Evolutionary conservation across 306 rosid species (phyloP).

Genomic region (Vigna angularis): DNA sequence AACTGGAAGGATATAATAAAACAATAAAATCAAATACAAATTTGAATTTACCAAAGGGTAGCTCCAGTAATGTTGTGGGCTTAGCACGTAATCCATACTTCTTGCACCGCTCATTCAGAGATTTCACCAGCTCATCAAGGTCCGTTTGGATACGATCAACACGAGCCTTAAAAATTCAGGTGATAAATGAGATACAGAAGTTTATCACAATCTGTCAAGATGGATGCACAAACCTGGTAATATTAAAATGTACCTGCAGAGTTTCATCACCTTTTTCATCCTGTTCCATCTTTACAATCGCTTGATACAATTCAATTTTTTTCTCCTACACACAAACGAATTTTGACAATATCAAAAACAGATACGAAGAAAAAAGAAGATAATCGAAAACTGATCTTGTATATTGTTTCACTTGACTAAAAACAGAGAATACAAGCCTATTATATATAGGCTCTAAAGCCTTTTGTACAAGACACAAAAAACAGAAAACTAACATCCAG

Average conservation of each 20-base stretch:
- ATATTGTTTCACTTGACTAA: no score
- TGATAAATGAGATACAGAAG: conserved; percentile 39
- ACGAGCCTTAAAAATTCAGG: conserved; percentile 65
- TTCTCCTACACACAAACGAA: conserved; percentile 65
- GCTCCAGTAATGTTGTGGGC: conserved; percentile 85
- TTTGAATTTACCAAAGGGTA: conserved; percentile 87
- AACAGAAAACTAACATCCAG: no score
- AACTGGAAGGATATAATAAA: conserved; percentile 27
- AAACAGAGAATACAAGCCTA: no score
- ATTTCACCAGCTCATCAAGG: conserved; percentile 83
- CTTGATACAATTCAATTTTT: conserved; percentile 90
- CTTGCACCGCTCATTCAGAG: conserved; percentile 92
- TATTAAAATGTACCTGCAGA: conserved; percentile 68
- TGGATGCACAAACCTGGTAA: conserved; percentile 29
- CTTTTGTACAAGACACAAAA: no score
- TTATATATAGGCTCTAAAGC: no score
- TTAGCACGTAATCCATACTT: conserved; percentile 85
- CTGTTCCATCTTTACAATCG: conserved; percentile 88
- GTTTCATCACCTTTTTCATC: conserved; percentile 64
- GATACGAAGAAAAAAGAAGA: no score
- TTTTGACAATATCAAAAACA: not conserved
- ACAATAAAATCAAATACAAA: conserved; percentile 26
- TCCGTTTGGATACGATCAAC: conserved; percentile 75
- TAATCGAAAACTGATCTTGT: no score
- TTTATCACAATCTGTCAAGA: conserved; percentile 30